A percentile compares a stretch with the other conserved stretches of the same genome.
phyloP scores from a whole-genome alignment of 179 eudicot species.

The Beta lomatogona region DNA sequence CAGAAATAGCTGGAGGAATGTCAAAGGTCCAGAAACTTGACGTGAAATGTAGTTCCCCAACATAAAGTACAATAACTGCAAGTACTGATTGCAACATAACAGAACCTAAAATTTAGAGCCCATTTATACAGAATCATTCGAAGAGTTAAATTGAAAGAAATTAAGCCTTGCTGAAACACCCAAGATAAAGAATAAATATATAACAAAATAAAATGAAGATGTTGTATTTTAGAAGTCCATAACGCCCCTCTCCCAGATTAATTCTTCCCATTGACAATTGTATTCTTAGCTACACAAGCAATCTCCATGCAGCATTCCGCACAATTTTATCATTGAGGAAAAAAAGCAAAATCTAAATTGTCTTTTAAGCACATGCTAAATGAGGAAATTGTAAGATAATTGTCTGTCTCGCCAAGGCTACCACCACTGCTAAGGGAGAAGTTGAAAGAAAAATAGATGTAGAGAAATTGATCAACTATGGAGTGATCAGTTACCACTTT shows the following conservation, averaged over 20 bases:
- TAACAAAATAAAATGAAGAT: too few relatives aligned
- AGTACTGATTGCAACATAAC: neutral
- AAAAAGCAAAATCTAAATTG: neutral
- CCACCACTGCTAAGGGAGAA: neutral
- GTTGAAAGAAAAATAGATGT: neutral
- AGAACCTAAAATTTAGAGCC: neutral
- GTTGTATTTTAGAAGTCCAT: neutral
- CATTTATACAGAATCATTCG: too few relatives aligned
- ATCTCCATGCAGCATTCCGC: neutral
- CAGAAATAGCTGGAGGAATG: constrained; percentile 12
- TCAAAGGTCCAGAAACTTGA: constrained; percentile 14
- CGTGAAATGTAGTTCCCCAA: constrained; percentile 20
- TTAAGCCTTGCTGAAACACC: too few relatives aligned
- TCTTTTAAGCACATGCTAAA: neutral
- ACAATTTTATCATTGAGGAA: neutral
- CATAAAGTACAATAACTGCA: neutral
- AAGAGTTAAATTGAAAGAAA: too few relatives aligned
- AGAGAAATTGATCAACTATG: neutral
- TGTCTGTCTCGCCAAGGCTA: neutral
- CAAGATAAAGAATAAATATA: too few relatives aligned
- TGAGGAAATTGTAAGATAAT: neutral
- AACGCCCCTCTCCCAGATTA: neutral
- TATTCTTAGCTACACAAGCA: neutral
- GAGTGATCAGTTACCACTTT: neutral
- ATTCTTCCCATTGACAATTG: neutral